Evolutionary conservation across 192 early-diverging fungal species (phyloP), one percentile per base, ranked within the genome.

Genomic region (Piromyces finnis): DNA sequence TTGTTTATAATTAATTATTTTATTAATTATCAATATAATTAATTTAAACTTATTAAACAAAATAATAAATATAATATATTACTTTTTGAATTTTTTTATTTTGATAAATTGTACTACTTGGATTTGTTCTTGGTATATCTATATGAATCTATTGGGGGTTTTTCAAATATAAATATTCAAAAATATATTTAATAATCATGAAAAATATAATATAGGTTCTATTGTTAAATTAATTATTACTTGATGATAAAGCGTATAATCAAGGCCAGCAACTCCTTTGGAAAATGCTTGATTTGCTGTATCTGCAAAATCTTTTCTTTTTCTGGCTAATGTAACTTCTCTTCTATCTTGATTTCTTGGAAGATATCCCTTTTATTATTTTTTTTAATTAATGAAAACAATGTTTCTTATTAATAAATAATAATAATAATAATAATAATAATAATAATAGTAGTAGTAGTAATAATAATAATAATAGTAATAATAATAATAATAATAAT

Each of bases 291-390:
- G 78, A 37, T 30, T 77, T 7, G 32, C 29, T 27, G 78, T 29
- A 82, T 99, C 98, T 27, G 87, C 88, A 85, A 98, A 99, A 83
- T 99, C 98, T 78, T 92, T 92, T 79, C 98, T 88, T 82, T 99
- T 99, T 79, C 95, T 89, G 79, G 87, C 86, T 82, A 99, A 80
- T 0, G 96, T 97, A 9, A 89, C 89, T 18, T 91, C 92, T 35
- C 96, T 83, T 12, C 96, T 88, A 81, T 93, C 91, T n/a, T 92
- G 90, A 83, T 95, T 97, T 79, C 93, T 86, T 12, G 98, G 98
- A 1, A 97, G 83, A 82, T 98, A 98, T 0, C 95, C 95, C 89
- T 93, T 28, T 27, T 32, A n/a, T n/a, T n/a, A n/a, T n/a, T n/a
- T n/a, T n/a, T n/a, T n/a, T n/a, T n/a, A n/a, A n/a, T n/a, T n/a